These are phyloP conservation scores for Aspergillus ustus DNA, from an alignment of 2,329 filamentous ascomycete genomes.

Conservation along the genomic window DNA sequence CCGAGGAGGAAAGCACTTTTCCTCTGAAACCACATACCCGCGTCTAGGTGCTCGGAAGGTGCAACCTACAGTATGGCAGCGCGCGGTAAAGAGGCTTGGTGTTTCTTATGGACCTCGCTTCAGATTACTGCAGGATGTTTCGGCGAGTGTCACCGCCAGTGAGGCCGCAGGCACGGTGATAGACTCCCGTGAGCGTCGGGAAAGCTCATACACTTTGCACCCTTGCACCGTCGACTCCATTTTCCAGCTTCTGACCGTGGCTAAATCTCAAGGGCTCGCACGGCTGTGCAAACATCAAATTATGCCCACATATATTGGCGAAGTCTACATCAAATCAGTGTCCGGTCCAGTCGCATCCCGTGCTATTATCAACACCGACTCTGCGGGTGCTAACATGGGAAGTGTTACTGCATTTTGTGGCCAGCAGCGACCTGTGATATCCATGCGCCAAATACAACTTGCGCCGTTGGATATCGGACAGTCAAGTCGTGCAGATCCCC, in stretches of 20 bases:
- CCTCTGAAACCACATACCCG: not conserved
- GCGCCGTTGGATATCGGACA: not conserved
- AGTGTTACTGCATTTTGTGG: not conserved
- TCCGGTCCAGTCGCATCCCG: constrained; percentile 2
- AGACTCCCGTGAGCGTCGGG: constrained; percentile 6
- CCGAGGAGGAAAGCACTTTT: constrained; percentile 19
- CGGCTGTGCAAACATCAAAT: constrained; percentile 14
- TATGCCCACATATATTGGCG: constrained; percentile 29
- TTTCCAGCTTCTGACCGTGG: constrained; percentile 28
- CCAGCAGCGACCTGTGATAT: not conserved
- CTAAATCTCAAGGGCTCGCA: constrained; percentile 24
- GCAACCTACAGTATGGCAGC: constrained; percentile 13
- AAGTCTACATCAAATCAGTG: constrained; percentile 18
- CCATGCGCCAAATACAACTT: not conserved
- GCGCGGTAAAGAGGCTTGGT: constrained; percentile 17
- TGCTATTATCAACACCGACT: not conserved
- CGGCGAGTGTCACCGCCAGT: not conserved
- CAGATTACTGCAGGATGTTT: constrained; percentile 6
- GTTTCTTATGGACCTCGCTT: constrained; percentile 24
- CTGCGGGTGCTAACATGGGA: not conserved
- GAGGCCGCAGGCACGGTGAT: constrained; percentile 1
- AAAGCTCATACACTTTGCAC: constrained; percentile 27
- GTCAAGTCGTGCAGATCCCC: not conserved
- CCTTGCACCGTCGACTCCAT: constrained; percentile 28
- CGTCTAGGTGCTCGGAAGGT: constrained; percentile 2